Percentiles rank a stretch among this genome's conserved stretches.
Conservation (phyloP, 2,329 filamentous ascomycete genomes). For the Acrodontium crateriforme region DNA sequence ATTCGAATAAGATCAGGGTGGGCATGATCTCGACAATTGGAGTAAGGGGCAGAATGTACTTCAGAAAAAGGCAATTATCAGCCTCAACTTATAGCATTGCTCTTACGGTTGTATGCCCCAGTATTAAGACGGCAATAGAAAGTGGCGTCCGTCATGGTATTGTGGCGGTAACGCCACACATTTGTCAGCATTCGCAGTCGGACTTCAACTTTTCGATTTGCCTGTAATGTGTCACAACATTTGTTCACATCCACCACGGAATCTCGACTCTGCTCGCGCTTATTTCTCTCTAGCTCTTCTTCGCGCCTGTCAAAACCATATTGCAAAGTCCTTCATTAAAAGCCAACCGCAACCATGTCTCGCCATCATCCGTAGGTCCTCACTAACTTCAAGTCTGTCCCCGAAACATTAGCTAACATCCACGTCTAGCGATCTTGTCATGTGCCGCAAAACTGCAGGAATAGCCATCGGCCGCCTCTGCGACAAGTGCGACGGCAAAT, state of each 20-base stretch:
- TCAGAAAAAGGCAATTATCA: no score
- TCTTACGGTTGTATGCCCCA: no score
- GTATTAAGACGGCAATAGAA: no score
- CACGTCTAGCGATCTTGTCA: conserved; percentile 67
- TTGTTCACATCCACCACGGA: not conserved
- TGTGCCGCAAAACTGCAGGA: conserved; percentile 97
- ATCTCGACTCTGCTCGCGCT: not conserved
- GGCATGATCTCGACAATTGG: no score
- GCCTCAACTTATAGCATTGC: no score
- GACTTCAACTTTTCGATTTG: not conserved
- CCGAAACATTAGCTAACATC: conserved; percentile 7
- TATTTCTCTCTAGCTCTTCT: not conserved
- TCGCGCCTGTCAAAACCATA: not conserved
- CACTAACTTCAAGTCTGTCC: conserved; percentile 1
- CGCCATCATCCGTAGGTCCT: conserved; percentile 74
- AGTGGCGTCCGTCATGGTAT: no score
- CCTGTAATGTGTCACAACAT: not conserved
- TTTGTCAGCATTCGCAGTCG: conserved; percentile 2
- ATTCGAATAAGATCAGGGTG: no score
- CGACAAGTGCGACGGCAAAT: conserved; percentile 99
- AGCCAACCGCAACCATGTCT: conserved; percentile 48
- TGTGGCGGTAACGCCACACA: conserved; percentile 1
- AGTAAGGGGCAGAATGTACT: no score
- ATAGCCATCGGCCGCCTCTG: conserved; percentile 97
- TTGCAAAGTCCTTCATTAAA: not conserved